Base-by-base conservation (phyloP, 208 protist genomes). In the Leishmania arabica region DNA sequence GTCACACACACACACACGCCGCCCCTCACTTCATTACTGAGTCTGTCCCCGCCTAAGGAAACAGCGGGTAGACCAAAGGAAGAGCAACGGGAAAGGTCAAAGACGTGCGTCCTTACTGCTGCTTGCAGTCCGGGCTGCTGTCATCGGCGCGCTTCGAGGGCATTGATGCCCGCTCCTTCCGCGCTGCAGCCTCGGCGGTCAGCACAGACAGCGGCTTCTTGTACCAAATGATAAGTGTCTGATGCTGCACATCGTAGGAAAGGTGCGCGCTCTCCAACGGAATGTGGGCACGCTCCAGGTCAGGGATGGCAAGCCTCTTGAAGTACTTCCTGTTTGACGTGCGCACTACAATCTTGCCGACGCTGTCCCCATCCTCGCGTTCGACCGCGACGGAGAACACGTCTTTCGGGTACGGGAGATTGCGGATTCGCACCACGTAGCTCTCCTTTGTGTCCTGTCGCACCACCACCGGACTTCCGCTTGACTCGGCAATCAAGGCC, bases 251-350 rank as follows among this genome's bases (percentile, higher is more conserved):
- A n/a, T 95, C 91, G 79, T 88, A 98, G 51, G 82, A 90, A 37
- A 99, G 89, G 31, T 89, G 75, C 54, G 86, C 31, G 0, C 80
- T 51, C 31, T 97, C 92, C 17, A 99, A 87, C 45, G 82, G 86
- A 40, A 98, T 84, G 0, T 80, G 34, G 2, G 85, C 82, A 9
- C 95, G 90, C 66, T 90, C 78, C 76, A 99, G 85, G 53, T 97
- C 96, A n/a, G 89, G 88, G 45, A 99, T 96, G 47, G 72, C 78
- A 53, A 99, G 80, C 27, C 93, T 82, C 88, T 99, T 99, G 78
- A 96, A 99, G 73, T 99, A 99, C 86, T 99, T 99, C 75, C 97
- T 98, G 89, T 99, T 99, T n/a, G 84, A 90, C 17, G 98, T 99
- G 34, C 97, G 92, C 60, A 99, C 92, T 1, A 99, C 95, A 74